These are phyloP conservation scores for Emiliania huxleyi DNA, from an alignment of 78 protist genomes.

Conservation along the genomic window DNA sequence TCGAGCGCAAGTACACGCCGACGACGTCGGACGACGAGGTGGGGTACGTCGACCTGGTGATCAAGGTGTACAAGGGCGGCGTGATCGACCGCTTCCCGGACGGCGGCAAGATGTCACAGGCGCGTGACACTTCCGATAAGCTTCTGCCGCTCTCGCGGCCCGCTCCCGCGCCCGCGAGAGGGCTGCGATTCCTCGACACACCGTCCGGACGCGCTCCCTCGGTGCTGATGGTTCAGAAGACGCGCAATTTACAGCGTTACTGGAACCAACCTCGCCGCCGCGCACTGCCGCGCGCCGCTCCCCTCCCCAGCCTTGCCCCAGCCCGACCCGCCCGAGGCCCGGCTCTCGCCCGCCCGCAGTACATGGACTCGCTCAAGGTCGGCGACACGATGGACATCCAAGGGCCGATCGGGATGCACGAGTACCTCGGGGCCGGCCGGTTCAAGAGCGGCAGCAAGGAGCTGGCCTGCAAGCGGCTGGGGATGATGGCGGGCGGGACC, in stretches of 20 bases:
- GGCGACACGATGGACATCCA: slow-evolving; percentile 67
- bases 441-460: background rate
- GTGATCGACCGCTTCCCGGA: background rate
- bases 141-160: no score
- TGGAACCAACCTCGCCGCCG: no score
- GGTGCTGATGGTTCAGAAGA: no score
- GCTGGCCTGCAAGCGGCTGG: background rate
- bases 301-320: no score
- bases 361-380: slow-evolving; percentile 50
- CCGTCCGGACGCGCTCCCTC: no score
- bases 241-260: no score
- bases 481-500: slow-evolving; percentile 72
- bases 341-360: no score
- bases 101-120: slow-evolving; percentile 71
- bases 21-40: slow-evolving; percentile 42
- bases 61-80: slow-evolving; percentile 59
- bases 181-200: no score
- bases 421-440: slow-evolving; percentile 27
- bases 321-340: no score
- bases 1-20: slow-evolving; percentile 79
- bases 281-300: no score
- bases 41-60: slow-evolving; percentile 72
- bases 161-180: no score
- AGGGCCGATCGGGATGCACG: slow-evolving; percentile 61
- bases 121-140: no score